phyloP scores from a whole-genome alignment of 129 eudicot genomes.

The Logfia minima region DNA sequence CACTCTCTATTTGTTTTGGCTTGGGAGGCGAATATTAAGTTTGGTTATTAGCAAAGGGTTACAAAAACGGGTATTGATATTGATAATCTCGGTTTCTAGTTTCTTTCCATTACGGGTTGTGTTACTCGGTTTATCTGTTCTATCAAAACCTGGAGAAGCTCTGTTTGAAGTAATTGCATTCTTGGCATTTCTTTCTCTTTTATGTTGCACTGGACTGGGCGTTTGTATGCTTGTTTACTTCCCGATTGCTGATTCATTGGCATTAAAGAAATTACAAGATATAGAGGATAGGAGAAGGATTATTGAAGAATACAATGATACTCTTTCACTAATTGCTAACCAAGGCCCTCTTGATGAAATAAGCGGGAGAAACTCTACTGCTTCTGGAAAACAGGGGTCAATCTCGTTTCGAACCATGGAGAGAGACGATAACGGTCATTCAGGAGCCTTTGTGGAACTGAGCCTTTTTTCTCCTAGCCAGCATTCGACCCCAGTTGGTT shows the following conservation, averaged over 20 bases:
- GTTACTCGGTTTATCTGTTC: constrained; percentile 77
- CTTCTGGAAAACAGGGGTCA: constrained; percentile 66
- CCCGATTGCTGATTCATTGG: constrained; percentile 88
- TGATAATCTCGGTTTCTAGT: constrained; percentile 58
- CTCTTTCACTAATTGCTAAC: constrained; percentile 70
- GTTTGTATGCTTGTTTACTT: constrained; percentile 75
- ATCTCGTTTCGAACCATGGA: constrained; percentile 71
- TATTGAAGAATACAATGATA: constrained; percentile 54
- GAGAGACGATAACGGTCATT: constrained; percentile 37
- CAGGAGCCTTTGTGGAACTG: constrained; percentile 61
- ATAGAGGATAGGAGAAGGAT: constrained; percentile 60
- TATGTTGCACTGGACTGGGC: constrained; percentile 70
- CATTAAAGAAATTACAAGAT: constrained; percentile 59
- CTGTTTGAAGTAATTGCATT: constrained; percentile 66
- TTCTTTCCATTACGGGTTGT: constrained; percentile 67
- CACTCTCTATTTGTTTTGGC: constrained; percentile 60
- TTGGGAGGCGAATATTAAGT: constrained; percentile 69
- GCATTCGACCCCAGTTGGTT: constrained; percentile 52
- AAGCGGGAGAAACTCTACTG: constrained; percentile 41
- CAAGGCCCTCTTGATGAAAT: constrained; percentile 45
- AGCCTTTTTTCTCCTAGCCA: constrained; percentile 59
- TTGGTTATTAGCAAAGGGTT: constrained; percentile 79
- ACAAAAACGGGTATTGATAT: constrained; percentile 68
- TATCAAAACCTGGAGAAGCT: constrained; percentile 49
- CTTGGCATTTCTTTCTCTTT: constrained; percentile 69